Evolutionary conservation across 2,329 filamentous ascomycete genomes (phyloP).

Genomic region (Domatiomyces catenatus): DNA sequence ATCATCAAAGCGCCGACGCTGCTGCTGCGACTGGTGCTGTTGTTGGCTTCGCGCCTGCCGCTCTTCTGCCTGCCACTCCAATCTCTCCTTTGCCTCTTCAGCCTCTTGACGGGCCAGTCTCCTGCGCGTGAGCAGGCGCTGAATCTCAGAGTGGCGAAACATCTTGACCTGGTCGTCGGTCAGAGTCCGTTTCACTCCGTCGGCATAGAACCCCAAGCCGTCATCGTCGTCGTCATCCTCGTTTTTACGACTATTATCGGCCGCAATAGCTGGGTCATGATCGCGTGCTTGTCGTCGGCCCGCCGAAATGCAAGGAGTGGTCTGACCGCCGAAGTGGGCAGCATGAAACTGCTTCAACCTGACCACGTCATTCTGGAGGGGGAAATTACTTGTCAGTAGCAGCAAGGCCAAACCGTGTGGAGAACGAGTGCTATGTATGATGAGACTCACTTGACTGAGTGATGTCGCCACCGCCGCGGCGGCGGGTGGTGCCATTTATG

Average conservation of each 20-base stretch:
- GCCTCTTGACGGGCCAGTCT: constrained; percentile 13
- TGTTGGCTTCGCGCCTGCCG: no score
- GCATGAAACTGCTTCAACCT: constrained; percentile 11
- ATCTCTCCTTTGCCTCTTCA: constrained; percentile 3
- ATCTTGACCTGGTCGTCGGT: constrained; percentile 84
- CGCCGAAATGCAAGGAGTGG: constrained; percentile 2
- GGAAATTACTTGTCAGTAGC: background rate
- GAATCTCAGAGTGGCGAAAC: constrained; percentile 77
- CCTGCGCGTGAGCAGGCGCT: constrained; percentile 46
- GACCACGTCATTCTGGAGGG: constrained; percentile 2
- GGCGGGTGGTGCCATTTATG: no score
- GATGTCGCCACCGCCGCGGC: no score
- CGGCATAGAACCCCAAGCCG: constrained; percentile 65
- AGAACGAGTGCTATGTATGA: no score
- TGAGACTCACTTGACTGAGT: no score
- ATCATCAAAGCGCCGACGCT: constrained; percentile 7
- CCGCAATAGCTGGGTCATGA: background rate
- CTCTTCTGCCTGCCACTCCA: background rate
- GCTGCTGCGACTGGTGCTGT: background rate
- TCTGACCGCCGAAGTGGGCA: constrained; percentile 11
- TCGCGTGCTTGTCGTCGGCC: background rate
- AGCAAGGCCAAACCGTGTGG: background rate
- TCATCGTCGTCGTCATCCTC: constrained; percentile 31
- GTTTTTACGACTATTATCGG: background rate
- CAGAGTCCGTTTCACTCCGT: constrained; percentile 75